phyloP scores from a whole-genome alignment of 495 filamentous ascomycete genomes.

The Aspergillus bertholletiae region DNA sequence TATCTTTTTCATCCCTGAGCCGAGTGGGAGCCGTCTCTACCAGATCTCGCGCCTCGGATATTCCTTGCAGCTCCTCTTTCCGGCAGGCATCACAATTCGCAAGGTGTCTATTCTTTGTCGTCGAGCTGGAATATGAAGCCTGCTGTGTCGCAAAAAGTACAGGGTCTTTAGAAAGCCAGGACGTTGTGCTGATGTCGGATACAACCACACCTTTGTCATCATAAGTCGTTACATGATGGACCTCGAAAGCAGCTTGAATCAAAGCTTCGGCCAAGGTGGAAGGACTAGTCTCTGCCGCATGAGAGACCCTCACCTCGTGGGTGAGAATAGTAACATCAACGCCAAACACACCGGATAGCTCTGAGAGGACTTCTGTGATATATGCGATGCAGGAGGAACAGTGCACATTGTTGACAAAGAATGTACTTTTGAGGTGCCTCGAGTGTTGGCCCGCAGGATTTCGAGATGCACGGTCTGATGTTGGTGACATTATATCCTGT shows the following conservation, averaged over 20 bases:
- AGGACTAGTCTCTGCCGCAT: slow-evolving; percentile 26
- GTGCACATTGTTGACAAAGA: slow-evolving; percentile 49
- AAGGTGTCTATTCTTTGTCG: slow-evolving; percentile 28
- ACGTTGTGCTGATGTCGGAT: slow-evolving; percentile 32
- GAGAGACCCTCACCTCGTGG: slow-evolving; percentile 40
- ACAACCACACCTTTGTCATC: slow-evolving; percentile 25
- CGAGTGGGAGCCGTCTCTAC: background rate
- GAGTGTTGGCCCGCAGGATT: background rate
- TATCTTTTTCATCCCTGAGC: background rate
- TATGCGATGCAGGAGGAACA: slow-evolving; percentile 52
- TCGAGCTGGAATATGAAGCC: slow-evolving; percentile 14
- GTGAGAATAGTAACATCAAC: slow-evolving; percentile 45
- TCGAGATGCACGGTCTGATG: background rate
- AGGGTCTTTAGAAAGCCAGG: slow-evolving; percentile 28
- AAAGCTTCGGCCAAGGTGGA: slow-evolving; percentile 35
- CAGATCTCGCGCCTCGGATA: background rate
- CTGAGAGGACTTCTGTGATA: slow-evolving; percentile 38
- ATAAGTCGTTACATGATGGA: slow-evolving; percentile 42
- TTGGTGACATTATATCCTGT: slow-evolving; percentile 10
- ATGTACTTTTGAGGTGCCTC: slow-evolving; percentile 26
- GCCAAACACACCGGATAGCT: slow-evolving; percentile 27
- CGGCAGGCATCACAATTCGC: slow-evolving; percentile 50
- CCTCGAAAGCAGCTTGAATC: slow-evolving; percentile 49
- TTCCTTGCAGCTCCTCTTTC: slow-evolving; percentile 27
- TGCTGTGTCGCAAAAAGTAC: slow-evolving; percentile 21